Percentiles rank a stretch among this genome's conserved stretches.
These are phyloP conservation scores for Gossypium mustelinum DNA, from an alignment of 345 rosid species.

Conservation along the genomic window DNA sequence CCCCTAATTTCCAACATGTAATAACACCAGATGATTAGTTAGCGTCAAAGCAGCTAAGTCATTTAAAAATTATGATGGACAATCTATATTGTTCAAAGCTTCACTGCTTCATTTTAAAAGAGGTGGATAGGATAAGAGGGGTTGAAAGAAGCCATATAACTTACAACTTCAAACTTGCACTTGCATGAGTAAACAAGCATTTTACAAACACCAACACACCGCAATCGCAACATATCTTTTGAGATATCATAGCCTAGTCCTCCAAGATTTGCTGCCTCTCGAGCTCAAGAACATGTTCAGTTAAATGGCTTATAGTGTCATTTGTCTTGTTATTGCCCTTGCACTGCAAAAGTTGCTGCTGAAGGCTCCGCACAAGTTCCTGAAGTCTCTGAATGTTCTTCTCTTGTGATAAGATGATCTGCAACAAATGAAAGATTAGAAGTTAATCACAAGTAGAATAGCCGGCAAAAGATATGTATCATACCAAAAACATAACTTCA, in stretches of 20 bases:
- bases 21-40: conserved; percentile 1
- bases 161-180: background rate
- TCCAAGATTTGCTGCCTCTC: conserved; percentile 48
- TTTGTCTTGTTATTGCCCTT: conserved; percentile 37
- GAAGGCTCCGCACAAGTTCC: conserved; percentile 64
- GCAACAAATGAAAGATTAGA: conserved; percentile 19
- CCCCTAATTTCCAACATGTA: too few species aligned
- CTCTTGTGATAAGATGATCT: conserved; percentile 85
- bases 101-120: background rate
- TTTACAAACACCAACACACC: conserved; percentile 20
- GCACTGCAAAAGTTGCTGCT: conserved; percentile 52
- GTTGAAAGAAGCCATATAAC: background rate
- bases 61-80: background rate
- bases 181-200: conserved; percentile 9
- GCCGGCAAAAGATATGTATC: background rate
- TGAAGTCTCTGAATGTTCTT: conserved; percentile 70
- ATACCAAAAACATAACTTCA: background rate
- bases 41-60: background rate
- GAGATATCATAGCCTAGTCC: conserved; percentile 34
- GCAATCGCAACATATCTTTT: conserved; percentile 9
- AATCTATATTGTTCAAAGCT: background rate
- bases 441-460: background rate
- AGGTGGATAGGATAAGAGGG: background rate
- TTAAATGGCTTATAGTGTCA: conserved; percentile 28
- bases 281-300: conserved; percentile 53